phyloP scores from a whole-genome alignment of 2,329 filamentous ascomycete genomes.

The Aureobasidium sp. region DNA sequence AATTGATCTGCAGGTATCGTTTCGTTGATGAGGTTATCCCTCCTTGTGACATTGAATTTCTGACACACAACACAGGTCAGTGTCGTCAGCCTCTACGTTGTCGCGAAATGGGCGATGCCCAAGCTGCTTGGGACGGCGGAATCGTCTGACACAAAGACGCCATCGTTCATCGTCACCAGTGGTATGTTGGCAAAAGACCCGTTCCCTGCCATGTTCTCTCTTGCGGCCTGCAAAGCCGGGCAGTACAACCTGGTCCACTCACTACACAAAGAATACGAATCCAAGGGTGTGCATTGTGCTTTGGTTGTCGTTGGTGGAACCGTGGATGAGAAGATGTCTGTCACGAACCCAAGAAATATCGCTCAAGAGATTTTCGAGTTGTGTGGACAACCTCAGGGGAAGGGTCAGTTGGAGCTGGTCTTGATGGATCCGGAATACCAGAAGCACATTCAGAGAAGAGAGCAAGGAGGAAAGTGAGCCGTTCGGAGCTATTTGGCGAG shows the following conservation, averaged over 20 bases:
- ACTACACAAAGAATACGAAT: constrained; percentile 32
- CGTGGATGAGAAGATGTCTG: not conserved
- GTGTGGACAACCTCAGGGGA: constrained; percentile 27
- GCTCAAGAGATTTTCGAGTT: constrained; percentile 37
- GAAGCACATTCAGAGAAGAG: not conserved
- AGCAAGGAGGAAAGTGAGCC: not conserved
- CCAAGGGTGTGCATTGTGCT: constrained; percentile 38
- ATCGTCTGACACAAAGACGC: not conserved
- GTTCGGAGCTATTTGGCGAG: not conserved
- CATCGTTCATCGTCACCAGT: constrained; percentile 20
- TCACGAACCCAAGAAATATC: constrained; percentile 37
- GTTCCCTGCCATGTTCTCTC: constrained; percentile 37
- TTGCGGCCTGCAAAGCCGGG: constrained; percentile 44
- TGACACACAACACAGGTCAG: not conserved
- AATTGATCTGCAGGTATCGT: constrained; percentile 41
- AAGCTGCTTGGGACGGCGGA: constrained; percentile 24
- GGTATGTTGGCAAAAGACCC: constrained; percentile 40
- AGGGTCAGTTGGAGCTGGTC: not conserved
- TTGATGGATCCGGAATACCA: not conserved
- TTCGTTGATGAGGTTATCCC: not conserved
- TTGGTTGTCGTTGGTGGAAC: constrained; percentile 38
- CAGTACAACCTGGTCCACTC: constrained; percentile 44
- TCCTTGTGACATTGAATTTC: not conserved
- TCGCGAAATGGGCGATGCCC: constrained; percentile 40
- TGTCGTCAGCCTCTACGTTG: constrained; percentile 39